Percentiles rank a stretch among this genome's conserved stretches.
Conservation (phyloP, 176 grass and related monocot genomes). For the Canna indica region DNA sequence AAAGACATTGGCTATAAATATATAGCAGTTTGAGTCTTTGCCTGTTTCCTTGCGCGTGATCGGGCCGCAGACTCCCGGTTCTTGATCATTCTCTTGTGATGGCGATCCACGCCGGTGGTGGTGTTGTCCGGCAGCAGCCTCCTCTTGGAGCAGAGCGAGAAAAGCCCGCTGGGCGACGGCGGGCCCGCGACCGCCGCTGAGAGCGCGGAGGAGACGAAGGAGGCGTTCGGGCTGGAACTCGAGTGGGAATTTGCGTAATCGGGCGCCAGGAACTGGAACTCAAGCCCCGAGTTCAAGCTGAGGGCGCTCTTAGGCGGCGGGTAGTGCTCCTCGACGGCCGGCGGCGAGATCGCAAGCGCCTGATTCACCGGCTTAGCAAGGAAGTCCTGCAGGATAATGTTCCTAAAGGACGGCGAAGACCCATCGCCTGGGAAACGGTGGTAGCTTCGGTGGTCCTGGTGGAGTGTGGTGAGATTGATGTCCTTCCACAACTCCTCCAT, state of each 20-base stretch:
- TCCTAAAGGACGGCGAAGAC: neutral
- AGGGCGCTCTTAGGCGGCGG: neutral
- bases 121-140: neutral
- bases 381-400: slow-evolving; percentile 18
- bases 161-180: neutral
- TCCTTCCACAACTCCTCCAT: slow-evolving; percentile 16
- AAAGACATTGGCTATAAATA: no score
- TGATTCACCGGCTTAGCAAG: neutral
- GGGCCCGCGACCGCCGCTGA: neutral
- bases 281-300: slow-evolving; percentile 5
- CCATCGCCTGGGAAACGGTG: neutral
- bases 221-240: slow-evolving; percentile 1
- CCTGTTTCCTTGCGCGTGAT: slow-evolving; percentile 18
- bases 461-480: slow-evolving; percentile 1
- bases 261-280: neutral
- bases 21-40: neutral
- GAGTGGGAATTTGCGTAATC: neutral
- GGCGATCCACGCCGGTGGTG: neutral
- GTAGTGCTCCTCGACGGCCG: neutral
- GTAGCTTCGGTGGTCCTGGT: neutral
- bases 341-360: neutral
- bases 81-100: slow-evolving; percentile 15
- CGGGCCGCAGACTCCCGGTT: slow-evolving; percentile 18
- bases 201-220: neutral
- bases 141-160: slow-evolving; percentile 13